Base-by-base conservation (phyloP, 495 filamentous ascomycete genomes). In the Apodospora peruviana region DNA sequence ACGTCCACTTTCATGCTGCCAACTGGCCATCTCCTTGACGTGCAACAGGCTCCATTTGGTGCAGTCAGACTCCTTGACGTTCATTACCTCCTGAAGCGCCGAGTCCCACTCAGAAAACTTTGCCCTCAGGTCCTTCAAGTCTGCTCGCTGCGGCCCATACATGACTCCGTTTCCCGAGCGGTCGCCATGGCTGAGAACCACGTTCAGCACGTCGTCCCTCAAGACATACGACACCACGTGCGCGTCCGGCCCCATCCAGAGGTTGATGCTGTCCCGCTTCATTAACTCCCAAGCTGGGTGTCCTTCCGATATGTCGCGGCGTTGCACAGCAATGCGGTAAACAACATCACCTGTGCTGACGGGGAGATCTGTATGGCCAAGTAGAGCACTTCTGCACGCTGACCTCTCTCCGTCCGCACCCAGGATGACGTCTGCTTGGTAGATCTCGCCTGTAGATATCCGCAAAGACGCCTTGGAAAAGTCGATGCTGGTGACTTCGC, bases 331-430 rank as follows among this genome's bases (percentile, higher is more conserved):
- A 32, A 51, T 27, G 40, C 48, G 48, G 40, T 43, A 44, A 17
- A 45, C 48, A 7, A 51, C 48, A 32, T 51, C 48, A 21, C 40
- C 40, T 16, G 48, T 32, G 48, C 18, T 11, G 10, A 10, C 14
- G n/a, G 78, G 76, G 47, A 23, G 56, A 50, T 51, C 70, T 40
- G 39, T 60, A 5, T 56, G 60, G 0, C 70, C 70, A 5, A 71
- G 46, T 14, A 80, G 64, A 0, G 56, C 58, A 45, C 74, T 73
- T 1, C 78, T 66, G 52, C 68, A 70, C 21, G 56, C 48, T 10
- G 71, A 75, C 59, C 71, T 77, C 3, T 82, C 64, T 0, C 79
- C 79, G 59, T 82, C 79, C 0, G 79, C 79, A 0, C 69, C 79
- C 10, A 83, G 61, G 11, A 82, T 66, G 39, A 83, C 45, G 54